Evolutionary conservation across 768 basidiomycete species (phyloP).

Genomic region (Steccherinum ochraceum): DNA sequence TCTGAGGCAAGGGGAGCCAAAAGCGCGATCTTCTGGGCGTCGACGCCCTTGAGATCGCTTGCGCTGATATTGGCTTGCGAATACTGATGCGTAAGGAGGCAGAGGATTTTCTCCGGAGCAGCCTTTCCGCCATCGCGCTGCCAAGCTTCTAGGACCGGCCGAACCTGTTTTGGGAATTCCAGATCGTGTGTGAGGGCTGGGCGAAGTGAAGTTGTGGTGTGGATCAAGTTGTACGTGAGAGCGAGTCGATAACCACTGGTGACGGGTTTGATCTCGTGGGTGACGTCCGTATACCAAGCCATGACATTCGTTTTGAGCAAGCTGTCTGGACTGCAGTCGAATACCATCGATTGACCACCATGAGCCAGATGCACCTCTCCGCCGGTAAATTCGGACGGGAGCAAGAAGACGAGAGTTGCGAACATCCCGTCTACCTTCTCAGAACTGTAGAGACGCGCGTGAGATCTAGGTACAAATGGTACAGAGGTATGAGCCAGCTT

Average conservation of each 20-base stretch:
- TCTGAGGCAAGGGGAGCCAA: not conserved
- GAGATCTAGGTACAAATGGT: not conserved
- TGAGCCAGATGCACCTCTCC: slow-evolving; percentile 41
- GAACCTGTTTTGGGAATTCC: not conserved
- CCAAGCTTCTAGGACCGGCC: not conserved
- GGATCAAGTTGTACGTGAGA: not conserved
- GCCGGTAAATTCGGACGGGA: slow-evolving; percentile 41
- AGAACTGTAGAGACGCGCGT: slow-evolving; percentile 25
- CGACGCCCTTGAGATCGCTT: not conserved
- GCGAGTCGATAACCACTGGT: not conserved
- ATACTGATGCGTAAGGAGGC: not conserved
- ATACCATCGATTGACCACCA: slow-evolving; percentile 9
- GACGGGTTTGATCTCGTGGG: not conserved
- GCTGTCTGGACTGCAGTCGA: not conserved
- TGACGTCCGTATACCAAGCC: not conserved
- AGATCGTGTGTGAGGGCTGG: not conserved
- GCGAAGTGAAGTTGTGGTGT: not conserved
- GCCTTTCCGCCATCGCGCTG: not conserved
- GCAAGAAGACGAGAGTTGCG: slow-evolving; percentile 41
- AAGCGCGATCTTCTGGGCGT: not conserved
- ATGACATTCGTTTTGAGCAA: not conserved
- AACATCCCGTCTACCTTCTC: slow-evolving; percentile 45
- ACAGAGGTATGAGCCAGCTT: not conserved
- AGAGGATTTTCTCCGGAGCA: not conserved
- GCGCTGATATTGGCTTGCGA: no score